Conservation (phyloP, 2,329 filamentous ascomycete species). For the Colletotrichum sp. region DNA sequence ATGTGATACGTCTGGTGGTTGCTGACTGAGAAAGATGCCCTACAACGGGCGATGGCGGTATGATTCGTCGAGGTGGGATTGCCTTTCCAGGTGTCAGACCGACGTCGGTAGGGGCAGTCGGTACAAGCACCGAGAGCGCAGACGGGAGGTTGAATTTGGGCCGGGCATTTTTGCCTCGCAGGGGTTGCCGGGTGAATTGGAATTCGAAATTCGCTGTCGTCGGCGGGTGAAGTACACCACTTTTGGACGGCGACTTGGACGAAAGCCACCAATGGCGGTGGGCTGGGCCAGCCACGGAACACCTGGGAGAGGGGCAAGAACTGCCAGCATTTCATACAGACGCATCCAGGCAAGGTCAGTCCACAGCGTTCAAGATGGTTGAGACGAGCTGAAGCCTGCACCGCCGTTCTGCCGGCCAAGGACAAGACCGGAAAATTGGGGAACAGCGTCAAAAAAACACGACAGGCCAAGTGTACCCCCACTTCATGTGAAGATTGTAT, state of each 20-base stretch:
- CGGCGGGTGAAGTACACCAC: neutral
- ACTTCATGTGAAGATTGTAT: constrained; percentile 19
- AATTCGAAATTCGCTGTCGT: neutral
- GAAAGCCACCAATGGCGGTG: constrained; percentile 16
- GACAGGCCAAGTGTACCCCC: neutral
- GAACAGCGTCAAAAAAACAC: neutral
- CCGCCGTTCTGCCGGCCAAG: neutral
- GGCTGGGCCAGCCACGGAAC: neutral
- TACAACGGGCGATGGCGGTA: neutral
- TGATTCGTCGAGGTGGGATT: constrained; percentile 9
- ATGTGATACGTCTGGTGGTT: constrained; percentile 1
- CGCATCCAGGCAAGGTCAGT: constrained; percentile 8
- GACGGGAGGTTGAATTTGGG: neutral
- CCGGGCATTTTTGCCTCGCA: constrained; percentile 5
- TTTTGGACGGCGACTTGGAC: neutral
- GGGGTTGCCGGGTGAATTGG: constrained; percentile 14
- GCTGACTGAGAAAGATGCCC: constrained; percentile 13
- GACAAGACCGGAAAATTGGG: constrained; percentile 10
- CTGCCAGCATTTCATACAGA: neutral
- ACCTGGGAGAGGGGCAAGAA: neutral
- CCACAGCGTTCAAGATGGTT: constrained; percentile 12
- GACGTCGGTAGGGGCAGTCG: constrained; percentile 4
- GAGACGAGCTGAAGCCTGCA: constrained; percentile 8
- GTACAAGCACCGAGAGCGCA: neutral
- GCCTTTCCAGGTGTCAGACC: neutral